A percentile compares a stretch with the other conserved stretches of the same genome.
These are phyloP conservation scores for Podila clonocystis DNA, from an alignment of 192 early-diverging fungal genomes.

Conservation along the genomic window DNA sequence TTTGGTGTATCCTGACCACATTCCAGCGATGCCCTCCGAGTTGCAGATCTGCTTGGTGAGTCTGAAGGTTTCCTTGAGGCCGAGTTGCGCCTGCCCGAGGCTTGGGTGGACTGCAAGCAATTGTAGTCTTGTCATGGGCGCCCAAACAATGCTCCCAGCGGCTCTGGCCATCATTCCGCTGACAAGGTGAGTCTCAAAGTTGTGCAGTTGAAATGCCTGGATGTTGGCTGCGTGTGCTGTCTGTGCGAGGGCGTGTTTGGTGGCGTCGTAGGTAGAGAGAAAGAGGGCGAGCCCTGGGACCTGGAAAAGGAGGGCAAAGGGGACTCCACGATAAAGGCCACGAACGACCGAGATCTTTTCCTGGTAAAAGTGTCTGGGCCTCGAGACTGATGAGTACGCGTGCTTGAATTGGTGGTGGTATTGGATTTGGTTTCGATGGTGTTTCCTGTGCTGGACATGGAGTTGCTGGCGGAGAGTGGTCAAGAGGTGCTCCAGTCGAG, in stretches of 20 bases:
- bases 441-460: conserved; percentile 9
- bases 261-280: conserved; percentile 36
- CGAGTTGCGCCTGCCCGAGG: conserved; percentile 15
- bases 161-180: conserved; percentile 36
- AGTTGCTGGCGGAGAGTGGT: conserved; percentile 7
- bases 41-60: conserved; percentile 21
- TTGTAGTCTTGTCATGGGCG: conserved; percentile 43
- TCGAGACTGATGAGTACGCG: background rate
- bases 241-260: conserved; percentile 12
- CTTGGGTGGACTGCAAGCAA: conserved; percentile 17
- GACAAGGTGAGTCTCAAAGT: conserved; percentile 28
- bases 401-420: background rate
- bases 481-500: conserved; percentile 19
- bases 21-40: conserved; percentile 8
- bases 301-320: conserved; percentile 35
- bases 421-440: background rate
- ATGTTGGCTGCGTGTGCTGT: conserved; percentile 4
- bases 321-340: conserved; percentile 24
- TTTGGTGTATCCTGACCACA: conserved; percentile 38
- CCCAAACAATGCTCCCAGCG: conserved; percentile 25
- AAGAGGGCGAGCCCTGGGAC: conserved; percentile 36
- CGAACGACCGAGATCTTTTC: conserved; percentile 14
- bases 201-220: conserved; percentile 6
- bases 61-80: conserved; percentile 13
- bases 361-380: background rate